These are phyloP conservation scores for Phragmites australis DNA, from an alignment of 176 grass and related monocot species.

Conservation along the genomic window DNA sequence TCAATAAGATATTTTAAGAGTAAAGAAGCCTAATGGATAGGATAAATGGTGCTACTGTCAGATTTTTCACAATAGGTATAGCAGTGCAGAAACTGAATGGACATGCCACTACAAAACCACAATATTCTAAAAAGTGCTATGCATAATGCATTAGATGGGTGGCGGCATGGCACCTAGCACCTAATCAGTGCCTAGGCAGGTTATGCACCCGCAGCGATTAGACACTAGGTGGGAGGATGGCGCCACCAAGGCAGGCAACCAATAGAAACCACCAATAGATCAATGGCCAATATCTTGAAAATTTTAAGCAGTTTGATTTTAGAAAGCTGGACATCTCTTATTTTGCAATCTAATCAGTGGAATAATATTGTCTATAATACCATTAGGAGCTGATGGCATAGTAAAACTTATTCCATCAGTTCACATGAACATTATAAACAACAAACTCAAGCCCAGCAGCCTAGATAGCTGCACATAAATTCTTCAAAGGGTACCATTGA, in stretches of 20 bases:
- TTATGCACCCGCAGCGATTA: background rate
- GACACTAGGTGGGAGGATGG: background rate
- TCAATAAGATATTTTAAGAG: background rate
- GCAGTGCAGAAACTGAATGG: background rate
- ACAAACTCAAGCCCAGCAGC: background rate
- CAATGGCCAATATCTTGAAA: background rate
- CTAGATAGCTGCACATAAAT: background rate
- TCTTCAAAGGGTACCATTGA: background rate
- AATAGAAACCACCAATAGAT: conserved; percentile 5
- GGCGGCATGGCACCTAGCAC: background rate
- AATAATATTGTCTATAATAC: background rate
- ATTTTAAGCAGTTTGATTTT: background rate
- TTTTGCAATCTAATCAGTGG: background rate
- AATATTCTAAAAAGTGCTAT: background rate
- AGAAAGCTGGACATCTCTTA: background rate
- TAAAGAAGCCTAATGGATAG: background rate
- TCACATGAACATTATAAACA: background rate
- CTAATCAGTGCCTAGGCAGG: background rate
- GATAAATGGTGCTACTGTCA: background rate
- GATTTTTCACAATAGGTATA: background rate
- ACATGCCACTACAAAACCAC: background rate
- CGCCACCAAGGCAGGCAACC: too few species aligned
- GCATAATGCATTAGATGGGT: background rate
- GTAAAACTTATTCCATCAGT: too few species aligned
- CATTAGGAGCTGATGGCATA: background rate